Percentiles rank a stretch among this genome's conserved stretches.
Evolutionary conservation across 139 green algal genomes (phyloP).

Genomic region (Picochlorum sp.): DNA sequence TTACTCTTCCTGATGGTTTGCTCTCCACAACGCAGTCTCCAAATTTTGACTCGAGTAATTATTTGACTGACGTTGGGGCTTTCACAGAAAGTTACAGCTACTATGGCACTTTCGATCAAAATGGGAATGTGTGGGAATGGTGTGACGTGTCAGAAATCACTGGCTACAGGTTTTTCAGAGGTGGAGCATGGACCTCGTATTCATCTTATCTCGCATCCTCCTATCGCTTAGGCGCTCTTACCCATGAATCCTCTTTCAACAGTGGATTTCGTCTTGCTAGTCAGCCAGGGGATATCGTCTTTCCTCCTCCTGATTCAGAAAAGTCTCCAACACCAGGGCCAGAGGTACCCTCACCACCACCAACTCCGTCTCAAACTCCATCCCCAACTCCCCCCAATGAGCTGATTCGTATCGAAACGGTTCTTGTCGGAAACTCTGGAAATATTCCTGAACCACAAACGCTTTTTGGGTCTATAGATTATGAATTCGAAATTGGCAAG

Average conservation of each 20-base stretch:
- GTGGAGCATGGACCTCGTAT: no score
- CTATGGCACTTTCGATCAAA: no score
- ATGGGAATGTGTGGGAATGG: no score
- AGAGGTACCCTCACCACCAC: background rate
- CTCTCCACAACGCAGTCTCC: background rate
- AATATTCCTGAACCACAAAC: background rate
- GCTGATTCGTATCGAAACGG: background rate
- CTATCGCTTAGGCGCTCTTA: no score
- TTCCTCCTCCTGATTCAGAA: background rate
- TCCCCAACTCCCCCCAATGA: background rate
- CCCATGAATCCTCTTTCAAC: no score
- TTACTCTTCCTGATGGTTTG: background rate
- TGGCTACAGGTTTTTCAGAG: no score
- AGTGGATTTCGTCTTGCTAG: no score
- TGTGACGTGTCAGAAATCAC: no score
- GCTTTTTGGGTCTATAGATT: background rate
- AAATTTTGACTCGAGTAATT: background rate
- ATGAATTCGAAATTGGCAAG: conserved; percentile 1
- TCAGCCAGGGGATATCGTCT: background rate
- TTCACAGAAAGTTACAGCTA: no score
- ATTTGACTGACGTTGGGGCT: no score
- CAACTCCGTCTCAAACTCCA: background rate
- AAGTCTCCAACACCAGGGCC: background rate
- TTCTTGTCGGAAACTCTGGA: background rate
- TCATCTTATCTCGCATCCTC: no score